These are phyloP conservation scores for Santalum album DNA, from an alignment of 164 flowering plant species.

Conservation along the genomic window DNA sequence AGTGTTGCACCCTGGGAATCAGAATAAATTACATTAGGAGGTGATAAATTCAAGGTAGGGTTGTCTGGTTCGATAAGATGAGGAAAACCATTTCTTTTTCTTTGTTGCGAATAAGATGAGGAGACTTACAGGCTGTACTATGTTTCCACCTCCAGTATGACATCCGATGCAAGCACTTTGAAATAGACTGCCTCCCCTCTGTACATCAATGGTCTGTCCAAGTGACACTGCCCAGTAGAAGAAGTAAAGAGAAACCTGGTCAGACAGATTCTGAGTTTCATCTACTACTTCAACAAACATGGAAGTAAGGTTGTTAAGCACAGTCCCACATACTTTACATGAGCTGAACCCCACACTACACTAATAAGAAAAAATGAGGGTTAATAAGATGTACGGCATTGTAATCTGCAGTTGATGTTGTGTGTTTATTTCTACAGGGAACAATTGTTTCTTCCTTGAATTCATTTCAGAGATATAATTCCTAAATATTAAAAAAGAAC, in stretches of 20 bases:
- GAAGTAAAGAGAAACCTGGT: background rate
- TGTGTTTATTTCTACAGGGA: too few species aligned
- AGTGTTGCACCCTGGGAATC: conserved; percentile 73
- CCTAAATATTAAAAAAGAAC: too few species aligned
- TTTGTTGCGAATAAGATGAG: too few species aligned
- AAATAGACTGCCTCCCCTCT: conserved; percentile 62
- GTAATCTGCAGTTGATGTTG: too few species aligned
- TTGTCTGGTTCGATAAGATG: background rate
- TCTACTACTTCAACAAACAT: background rate
- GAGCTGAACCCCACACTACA: too few species aligned
- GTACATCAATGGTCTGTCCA: conserved; percentile 39
- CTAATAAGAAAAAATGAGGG: too few species aligned
- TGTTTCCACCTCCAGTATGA: conserved; percentile 87
- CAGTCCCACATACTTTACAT: too few species aligned
- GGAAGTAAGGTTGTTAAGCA: background rate
- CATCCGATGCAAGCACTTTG: conserved; percentile 77
- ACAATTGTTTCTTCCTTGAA: too few species aligned
- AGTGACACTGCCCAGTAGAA: conserved; percentile 29
- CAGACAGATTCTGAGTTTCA: background rate
- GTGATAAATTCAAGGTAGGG: background rate
- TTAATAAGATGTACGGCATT: too few species aligned
- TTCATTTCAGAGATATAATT: too few species aligned
- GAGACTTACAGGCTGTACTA: conserved; percentile 66
- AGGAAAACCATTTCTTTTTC: too few species aligned
- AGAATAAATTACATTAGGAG: conserved; percentile 1